These are phyloP conservation scores for Ceratorhiza oryzae-sativae DNA, from an alignment of 1,284 basidiomycete genomes.

Conservation along the genomic window DNA sequence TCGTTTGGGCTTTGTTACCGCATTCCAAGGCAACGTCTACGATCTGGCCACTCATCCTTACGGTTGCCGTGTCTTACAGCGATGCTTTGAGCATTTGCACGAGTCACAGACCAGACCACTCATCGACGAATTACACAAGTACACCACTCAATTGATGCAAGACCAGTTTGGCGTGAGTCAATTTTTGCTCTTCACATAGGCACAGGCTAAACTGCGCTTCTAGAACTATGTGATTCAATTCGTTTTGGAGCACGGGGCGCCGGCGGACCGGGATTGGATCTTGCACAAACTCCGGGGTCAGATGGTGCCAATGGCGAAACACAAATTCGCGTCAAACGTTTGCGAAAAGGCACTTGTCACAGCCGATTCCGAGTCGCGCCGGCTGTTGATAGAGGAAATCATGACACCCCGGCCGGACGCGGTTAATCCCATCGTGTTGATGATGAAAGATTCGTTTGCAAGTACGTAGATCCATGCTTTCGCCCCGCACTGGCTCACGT, in stretches of 20 bases:
- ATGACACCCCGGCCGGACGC: constrained; percentile 69
- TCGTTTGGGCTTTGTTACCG: constrained; percentile 76
- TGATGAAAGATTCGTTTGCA: constrained; percentile 93
- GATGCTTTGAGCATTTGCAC: constrained; percentile 87
- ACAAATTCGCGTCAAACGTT: constrained; percentile 98
- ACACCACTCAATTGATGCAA: constrained; percentile 75
- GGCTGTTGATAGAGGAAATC: constrained; percentile 80
- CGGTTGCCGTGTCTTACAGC: constrained; percentile 94
- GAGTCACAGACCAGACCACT: constrained; percentile 73
- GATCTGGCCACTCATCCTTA: constrained; percentile 90
- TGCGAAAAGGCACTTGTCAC: constrained; percentile 89
- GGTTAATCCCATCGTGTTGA: constrained; percentile 67
- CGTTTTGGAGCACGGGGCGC: constrained; percentile 81
- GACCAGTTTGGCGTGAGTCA: constrained; percentile 85
- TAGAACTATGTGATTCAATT: constrained; percentile 97
- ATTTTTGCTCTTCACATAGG: constrained; percentile 1
- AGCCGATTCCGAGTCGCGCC: constrained; percentile 68
- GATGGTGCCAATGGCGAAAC: constrained; percentile 79
- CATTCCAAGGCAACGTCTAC: constrained; percentile 84
- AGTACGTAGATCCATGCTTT: constrained; percentile 60
- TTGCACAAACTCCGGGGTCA: constrained; percentile 78
- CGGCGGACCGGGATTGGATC: constrained; percentile 73
- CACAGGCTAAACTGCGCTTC: constrained; percentile 35
- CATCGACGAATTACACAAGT: constrained; percentile 84
- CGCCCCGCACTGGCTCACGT: constrained; percentile 28